phyloP scores from a whole-genome alignment of 2,329 filamentous ascomycete species.

The Stachybotrys echinatus region DNA sequence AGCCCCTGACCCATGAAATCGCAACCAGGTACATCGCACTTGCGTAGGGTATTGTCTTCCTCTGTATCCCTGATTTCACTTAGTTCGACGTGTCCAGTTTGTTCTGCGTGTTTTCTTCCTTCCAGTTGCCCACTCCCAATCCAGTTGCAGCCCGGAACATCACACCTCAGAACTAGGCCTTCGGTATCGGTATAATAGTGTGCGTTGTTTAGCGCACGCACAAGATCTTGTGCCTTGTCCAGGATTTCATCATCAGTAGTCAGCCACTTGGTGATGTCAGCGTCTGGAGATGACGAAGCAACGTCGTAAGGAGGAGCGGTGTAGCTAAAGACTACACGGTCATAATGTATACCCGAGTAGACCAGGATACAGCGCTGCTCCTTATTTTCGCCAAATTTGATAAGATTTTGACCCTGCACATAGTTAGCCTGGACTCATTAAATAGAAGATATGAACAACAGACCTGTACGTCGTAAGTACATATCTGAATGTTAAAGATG shows the following conservation, averaged over 20 bases:
- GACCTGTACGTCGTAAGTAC: constrained; percentile 71
- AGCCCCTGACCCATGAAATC: constrained; percentile 63
- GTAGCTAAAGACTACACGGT: constrained; percentile 73
- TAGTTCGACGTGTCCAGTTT: constrained; percentile 56
- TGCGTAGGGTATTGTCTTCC: constrained; percentile 70
- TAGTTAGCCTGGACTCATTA: neutral
- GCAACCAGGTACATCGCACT: constrained; percentile 61
- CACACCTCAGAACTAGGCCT: constrained; percentile 73
- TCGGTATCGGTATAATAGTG: constrained; percentile 90
- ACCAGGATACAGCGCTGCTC: constrained; percentile 70
- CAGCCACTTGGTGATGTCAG: constrained; percentile 62
- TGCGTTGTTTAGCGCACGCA: constrained; percentile 57
- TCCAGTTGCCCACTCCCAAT: constrained; percentile 61
- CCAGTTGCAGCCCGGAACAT: constrained; percentile 57
- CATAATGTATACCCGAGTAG: constrained; percentile 92
- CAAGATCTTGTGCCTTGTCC: constrained; percentile 59
- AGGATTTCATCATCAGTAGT: constrained; percentile 61
- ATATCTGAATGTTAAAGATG: constrained; percentile 81
- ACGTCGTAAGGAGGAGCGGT: constrained; percentile 51
- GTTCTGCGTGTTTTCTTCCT: constrained; percentile 55
- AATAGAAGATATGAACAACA: neutral
- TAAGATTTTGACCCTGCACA: constrained; percentile 25
- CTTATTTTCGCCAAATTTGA: constrained; percentile 71
- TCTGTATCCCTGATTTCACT: constrained; percentile 72
- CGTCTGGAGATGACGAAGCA: constrained; percentile 60